Conservation (phyloP, 129 eudicot species). For the Arctium minus region DNA sequence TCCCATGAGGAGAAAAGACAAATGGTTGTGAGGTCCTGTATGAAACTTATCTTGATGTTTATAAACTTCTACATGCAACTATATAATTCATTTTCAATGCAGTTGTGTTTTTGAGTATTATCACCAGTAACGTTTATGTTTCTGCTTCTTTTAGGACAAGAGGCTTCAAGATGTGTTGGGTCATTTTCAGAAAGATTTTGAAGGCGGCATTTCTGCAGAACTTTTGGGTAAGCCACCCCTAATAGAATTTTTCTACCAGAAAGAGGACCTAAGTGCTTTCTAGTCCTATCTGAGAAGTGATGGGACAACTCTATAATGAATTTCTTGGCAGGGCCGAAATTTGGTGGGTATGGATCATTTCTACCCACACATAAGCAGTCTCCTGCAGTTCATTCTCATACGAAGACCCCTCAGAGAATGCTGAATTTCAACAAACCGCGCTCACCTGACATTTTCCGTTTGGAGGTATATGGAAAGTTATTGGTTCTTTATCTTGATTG, state of each 20-base stretch:
- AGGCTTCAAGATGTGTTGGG: slow-evolving; percentile 78
- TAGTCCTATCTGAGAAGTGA: slow-evolving; percentile 13
- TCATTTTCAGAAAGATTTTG: slow-evolving; percentile 76
- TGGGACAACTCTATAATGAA: slow-evolving; percentile 7
- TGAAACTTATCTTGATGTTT: slow-evolving; percentile 15
- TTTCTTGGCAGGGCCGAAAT: slow-evolving; percentile 67
- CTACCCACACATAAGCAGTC: slow-evolving; percentile 59
- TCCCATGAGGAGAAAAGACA: not conserved
- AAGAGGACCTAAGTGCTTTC: slow-evolving; percentile 12
- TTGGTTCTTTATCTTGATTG: slow-evolving; percentile 4
- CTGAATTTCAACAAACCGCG: slow-evolving; percentile 30
- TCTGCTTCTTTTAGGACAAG: slow-evolving; percentile 52
- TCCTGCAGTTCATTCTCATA: slow-evolving; percentile 39
- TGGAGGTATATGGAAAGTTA: slow-evolving; percentile 46
- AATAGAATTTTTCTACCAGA: slow-evolving; percentile 15
- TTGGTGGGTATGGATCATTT: slow-evolving; percentile 91
- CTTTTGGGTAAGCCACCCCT: slow-evolving; percentile 59
- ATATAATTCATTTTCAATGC: not conserved
- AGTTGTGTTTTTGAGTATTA: not conserved
- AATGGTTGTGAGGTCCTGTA: slow-evolving; percentile 11
- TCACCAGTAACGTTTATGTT: slow-evolving; percentile 14
- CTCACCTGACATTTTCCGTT: slow-evolving; percentile 27
- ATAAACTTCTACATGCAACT: slow-evolving; percentile 7
- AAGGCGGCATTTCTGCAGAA: slow-evolving; percentile 60
- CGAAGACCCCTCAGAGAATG: slow-evolving; percentile 38